Conservation (phyloP, 192 early-diverging fungal genomes). For the Spinellus fusiger region DNA sequence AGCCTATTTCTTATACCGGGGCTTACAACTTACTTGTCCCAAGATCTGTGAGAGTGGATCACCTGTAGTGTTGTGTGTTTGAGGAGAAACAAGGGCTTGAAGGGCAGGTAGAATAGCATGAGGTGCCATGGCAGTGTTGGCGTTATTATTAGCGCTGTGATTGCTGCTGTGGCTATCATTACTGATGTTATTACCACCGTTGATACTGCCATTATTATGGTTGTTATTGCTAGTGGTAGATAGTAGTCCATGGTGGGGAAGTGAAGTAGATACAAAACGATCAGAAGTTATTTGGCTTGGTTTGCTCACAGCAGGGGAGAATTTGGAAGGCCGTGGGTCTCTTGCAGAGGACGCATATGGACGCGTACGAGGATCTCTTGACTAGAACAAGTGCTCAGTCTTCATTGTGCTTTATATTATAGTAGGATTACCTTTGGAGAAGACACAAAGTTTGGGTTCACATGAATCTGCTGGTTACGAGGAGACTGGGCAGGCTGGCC, state of each 20-base stretch:
- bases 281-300: neutral
- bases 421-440: neutral
- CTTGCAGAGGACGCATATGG: neutral
- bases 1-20: too few species aligned
- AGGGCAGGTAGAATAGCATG: slow-evolving; percentile 4
- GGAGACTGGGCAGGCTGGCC: neutral
- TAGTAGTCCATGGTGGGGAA: too few species aligned
- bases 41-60: slow-evolving; percentile 21
- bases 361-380: neutral
- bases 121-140: neutral
- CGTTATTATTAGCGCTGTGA: neutral
- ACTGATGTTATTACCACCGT: neutral
- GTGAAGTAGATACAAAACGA: too few species aligned
- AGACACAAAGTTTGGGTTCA: slow-evolving; percentile 54
- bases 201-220: neutral
- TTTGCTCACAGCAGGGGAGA: neutral
- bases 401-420: neutral
- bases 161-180: neutral
- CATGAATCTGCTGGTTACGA: slow-evolving; percentile 37
- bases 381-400: too few species aligned
- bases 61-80: neutral
- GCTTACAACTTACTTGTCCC: slow-evolving; percentile 15
- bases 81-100: slow-evolving; percentile 7
- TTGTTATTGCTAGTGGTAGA: neutral
- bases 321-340: neutral